phyloP scores from a whole-genome alignment of 139 green algal species.

The Volvox reticuliferus region DNA sequence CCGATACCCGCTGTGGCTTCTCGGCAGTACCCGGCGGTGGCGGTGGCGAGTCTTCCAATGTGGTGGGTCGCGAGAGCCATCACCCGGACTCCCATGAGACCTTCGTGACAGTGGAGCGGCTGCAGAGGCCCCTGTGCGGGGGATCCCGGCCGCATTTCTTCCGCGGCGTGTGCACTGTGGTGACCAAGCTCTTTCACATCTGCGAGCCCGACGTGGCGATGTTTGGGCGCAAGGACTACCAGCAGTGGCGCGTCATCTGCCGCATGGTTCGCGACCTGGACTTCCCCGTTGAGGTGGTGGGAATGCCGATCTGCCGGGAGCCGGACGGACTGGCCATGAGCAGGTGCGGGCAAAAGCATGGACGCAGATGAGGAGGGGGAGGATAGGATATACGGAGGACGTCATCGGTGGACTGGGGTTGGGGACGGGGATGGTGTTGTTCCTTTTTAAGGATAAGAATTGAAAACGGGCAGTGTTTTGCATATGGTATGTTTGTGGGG shows the following conservation, averaged over 20 bases:
- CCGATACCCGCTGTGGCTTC: neutral
- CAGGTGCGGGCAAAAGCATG: constrained; percentile 64
- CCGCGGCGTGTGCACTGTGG: constrained; percentile 95
- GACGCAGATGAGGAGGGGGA: neutral
- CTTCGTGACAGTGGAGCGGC: constrained; percentile 83
- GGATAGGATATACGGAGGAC: neutral
- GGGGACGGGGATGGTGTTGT: too few species aligned
- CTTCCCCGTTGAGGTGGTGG: constrained; percentile 91
- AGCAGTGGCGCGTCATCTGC: constrained; percentile 93
- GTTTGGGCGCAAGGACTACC: constrained; percentile 98
- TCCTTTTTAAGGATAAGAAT: too few species aligned
- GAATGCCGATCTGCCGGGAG: constrained; percentile 90
- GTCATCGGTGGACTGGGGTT: neutral
- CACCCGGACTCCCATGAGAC: constrained; percentile 82
- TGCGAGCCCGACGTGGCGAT: constrained; percentile 95
- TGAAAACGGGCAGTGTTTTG: too few species aligned
- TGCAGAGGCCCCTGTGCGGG: constrained; percentile 91
- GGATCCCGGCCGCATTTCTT: constrained; percentile 95
- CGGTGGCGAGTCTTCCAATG: constrained; percentile 59
- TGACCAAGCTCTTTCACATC: constrained; percentile 98
- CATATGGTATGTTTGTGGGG: too few species aligned
- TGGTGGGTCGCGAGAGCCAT: constrained; percentile 68
- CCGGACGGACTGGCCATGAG: constrained; percentile 96
- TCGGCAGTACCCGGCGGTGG: constrained; percentile 41
- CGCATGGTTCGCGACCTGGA: constrained; percentile 93